Base-by-base conservation (phyloP, 2,329 filamentous ascomycete genomes). In the Alternaria ethzedia region DNA sequence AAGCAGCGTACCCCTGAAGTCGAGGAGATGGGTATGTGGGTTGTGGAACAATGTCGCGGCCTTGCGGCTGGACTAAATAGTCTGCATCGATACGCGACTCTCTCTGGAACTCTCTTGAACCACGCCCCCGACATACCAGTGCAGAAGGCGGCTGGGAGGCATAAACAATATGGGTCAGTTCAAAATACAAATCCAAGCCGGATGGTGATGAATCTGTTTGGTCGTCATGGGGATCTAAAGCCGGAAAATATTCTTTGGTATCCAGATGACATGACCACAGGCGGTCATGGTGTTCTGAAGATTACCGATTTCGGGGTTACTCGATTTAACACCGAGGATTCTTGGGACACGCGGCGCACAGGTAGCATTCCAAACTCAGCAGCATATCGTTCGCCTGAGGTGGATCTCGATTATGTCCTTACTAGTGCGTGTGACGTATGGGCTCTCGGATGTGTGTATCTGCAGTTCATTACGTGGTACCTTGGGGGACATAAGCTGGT, bases 341-440 rank as follows among this genome's bases (percentile, higher is more conserved):
- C 28, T 12, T 58, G 56, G 56, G 56, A 58, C 6, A 51, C 56
- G 3, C 21, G 20, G 36, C 47, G 30, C 15, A 36, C 30, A 7
- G 47, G 46, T 10, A 11, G 6, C n/a, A 51, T 56, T 25, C 50
- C 52, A 0, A 61, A 54, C 28, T 59, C 59, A 70, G 0, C 72
- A 70, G 80, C 80, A 0, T 83, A 82, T 32, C 74, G 74, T 9
- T 77, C 81, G 1, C 81, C 82, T 3, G 82, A 83, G 26, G 75
- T 74, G 25, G 73, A 75, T 2, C 20, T 80, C 0, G 12, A 56
- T 0, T 28, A 23, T 4, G 51, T 6, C 61, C 65, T 10, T 0
- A 49, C 17, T 70, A 81, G 4, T 79, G 73, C 45, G 1, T 80
- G 78, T 21, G 81, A 83, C 45, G 60, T 78, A 7, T 79, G 76